These are phyloP conservation scores for Coniella vitis DNA, from an alignment of 2,329 filamentous ascomycete species.

Conservation along the genomic window DNA sequence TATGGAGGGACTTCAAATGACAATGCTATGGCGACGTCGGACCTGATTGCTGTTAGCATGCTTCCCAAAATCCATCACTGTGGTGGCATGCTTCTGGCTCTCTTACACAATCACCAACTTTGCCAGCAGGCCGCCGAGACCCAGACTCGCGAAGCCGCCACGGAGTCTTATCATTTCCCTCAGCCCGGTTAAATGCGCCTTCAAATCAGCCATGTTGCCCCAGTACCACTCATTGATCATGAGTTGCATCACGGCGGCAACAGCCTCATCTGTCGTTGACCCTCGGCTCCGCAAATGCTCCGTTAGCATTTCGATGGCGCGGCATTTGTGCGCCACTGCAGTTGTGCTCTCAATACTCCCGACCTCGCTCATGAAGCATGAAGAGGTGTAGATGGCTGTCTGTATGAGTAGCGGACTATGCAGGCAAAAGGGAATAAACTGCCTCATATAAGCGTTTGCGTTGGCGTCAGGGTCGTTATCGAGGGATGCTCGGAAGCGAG, in stretches of 20 bases:
- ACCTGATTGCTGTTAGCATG: slow-evolving; percentile 23
- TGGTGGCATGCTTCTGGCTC: neutral
- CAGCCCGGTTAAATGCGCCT: slow-evolving; percentile 40
- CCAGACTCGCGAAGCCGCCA: slow-evolving; percentile 39
- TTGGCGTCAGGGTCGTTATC: slow-evolving; percentile 38
- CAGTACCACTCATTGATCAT: slow-evolving; percentile 49
- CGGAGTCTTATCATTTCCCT: slow-evolving; percentile 40
- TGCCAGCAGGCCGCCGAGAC: slow-evolving; percentile 38
- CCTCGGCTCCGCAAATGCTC: slow-evolving; percentile 33
- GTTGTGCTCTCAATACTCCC: slow-evolving; percentile 38
- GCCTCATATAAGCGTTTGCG: slow-evolving; percentile 37
- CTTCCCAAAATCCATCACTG: neutral
- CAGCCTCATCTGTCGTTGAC: slow-evolving; percentile 36
- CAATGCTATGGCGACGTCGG: slow-evolving; percentile 41
- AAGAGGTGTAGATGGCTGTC: slow-evolving; percentile 42
- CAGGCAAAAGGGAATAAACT: slow-evolving; percentile 40
- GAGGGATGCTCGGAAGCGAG: slow-evolving; percentile 43
- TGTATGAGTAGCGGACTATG: slow-evolving; percentile 43
- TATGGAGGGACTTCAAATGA: slow-evolving; percentile 38
- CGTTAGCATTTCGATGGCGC: slow-evolving; percentile 39
- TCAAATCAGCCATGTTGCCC: slow-evolving; percentile 38
- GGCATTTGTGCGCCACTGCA: slow-evolving; percentile 36
- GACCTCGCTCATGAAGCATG: slow-evolving; percentile 45
- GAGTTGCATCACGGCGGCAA: slow-evolving; percentile 42
- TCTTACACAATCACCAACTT: slow-evolving; percentile 44